These are phyloP conservation scores for Boletus reticuloceps DNA, from an alignment of 768 basidiomycete genomes.

Conservation along the genomic window DNA sequence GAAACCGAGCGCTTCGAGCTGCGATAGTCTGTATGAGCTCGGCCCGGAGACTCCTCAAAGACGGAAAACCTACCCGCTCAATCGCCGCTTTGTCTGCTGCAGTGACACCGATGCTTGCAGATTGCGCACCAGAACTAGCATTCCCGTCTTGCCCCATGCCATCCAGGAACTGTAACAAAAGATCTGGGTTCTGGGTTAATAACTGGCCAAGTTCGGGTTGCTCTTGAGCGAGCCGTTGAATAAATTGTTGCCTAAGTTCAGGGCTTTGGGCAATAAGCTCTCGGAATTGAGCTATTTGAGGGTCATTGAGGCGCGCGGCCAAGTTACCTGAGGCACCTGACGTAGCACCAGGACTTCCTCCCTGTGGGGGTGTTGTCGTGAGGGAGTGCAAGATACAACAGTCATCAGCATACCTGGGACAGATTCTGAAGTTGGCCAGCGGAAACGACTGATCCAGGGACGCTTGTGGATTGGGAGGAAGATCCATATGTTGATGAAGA, in stretches of 20 bases:
- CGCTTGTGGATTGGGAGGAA: neutral
- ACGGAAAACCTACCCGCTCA: neutral
- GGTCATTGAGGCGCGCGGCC: no score
- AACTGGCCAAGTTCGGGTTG: neutral
- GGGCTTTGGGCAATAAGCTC: neutral
- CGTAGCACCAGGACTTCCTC: neutral
- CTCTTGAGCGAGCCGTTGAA: neutral
- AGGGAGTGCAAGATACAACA: neutral
- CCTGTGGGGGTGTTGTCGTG: neutral
- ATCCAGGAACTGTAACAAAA: neutral
- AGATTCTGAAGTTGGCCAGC: neutral
- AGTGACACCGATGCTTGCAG: neutral
- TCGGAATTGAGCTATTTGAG: neutral
- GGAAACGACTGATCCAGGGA: neutral
- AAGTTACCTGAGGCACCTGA: neutral
- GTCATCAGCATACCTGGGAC: neutral
- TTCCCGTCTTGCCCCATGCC: neutral
- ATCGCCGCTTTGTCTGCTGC: neutral
- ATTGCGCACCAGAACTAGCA: neutral
- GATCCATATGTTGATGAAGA: neutral
- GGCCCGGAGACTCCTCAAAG: neutral
- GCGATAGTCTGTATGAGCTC: neutral
- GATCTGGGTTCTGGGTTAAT: neutral
- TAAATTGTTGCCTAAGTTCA: neutral
- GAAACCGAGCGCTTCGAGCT: slow-evolving; percentile 5